phyloP scores from a whole-genome alignment of 768 basidiomycete genomes.

The Kwoniella dejecticola region DNA sequence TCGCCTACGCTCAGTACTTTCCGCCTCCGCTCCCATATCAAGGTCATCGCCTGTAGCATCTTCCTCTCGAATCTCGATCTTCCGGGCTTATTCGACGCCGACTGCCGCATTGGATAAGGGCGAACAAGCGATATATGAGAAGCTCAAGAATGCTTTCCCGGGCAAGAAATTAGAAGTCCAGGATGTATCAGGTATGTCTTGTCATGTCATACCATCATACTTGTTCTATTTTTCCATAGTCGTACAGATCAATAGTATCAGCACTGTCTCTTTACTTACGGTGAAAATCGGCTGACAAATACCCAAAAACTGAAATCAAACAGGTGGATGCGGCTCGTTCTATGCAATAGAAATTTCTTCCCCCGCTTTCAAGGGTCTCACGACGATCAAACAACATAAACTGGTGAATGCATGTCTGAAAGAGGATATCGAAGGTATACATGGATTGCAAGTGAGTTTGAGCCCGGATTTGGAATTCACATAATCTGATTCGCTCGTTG shows the following conservation, averaged over 20 bases:
- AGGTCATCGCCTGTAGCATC: background rate
- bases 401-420: constrained; percentile 83
- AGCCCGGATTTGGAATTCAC: background rate
- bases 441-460: constrained; percentile 80
- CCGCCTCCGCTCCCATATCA: background rate
- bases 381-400: constrained; percentile 89
- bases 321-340: constrained; percentile 98
- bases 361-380: constrained; percentile 77
- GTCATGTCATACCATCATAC: background rate
- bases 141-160: constrained; percentile 72
- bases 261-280: too few species aligned
- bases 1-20: background rate
- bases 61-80: background rate
- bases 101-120: constrained; percentile 57
- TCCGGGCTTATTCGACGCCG: constrained; percentile 1
- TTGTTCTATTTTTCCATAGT: too few species aligned
- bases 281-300: constrained; percentile 18
- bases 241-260: too few species aligned
- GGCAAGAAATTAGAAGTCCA: constrained; percentile 81
- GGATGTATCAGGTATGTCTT: constrained; percentile 82
- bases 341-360: constrained; percentile 90
- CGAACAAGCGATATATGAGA: constrained; percentile 71
- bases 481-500: constrained; percentile 6
- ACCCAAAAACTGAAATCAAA: background rate
- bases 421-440: constrained; percentile 84